Percentiles rank a stretch among this genome's conserved stretches.
Conservation (phyloP, 768 basidiomycete genomes). For the Astraeus odoratus region DNA sequence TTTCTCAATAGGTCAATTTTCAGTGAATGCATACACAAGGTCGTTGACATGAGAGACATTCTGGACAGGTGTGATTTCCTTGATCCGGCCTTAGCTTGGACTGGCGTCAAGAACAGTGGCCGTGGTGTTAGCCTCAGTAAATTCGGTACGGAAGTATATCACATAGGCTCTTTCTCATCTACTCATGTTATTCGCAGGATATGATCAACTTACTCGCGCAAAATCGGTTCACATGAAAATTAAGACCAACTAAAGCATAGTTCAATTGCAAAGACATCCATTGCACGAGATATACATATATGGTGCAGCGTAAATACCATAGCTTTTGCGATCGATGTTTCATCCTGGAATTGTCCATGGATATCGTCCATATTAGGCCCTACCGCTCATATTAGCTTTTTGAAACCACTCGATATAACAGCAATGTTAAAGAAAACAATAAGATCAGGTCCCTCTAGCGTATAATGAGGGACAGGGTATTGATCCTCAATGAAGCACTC, state of each 20-base stretch:
- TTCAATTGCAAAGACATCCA: neutral
- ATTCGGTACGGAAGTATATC: conserved; percentile 53
- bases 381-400: neutral
- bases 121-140: conserved; percentile 86
- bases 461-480: conserved; percentile 27
- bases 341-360: no score
- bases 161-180: neutral
- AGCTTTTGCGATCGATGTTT: no score
- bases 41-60: neutral
- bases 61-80: conserved; percentile 68
- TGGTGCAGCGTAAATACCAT: no score
- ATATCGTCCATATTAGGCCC: neutral
- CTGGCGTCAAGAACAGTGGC: conserved; percentile 90
- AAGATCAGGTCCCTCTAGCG: conserved; percentile 29
- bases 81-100: conserved; percentile 93
- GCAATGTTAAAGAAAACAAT: neutral
- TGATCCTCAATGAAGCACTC: conserved; percentile 29
- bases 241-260: conserved; percentile 36
- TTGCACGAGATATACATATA: neutral
- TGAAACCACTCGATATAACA: neutral
- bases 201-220: conserved; percentile 76
- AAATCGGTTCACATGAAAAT: conserved; percentile 84
- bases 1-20: conserved; percentile 71
- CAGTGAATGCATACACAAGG: neutral
- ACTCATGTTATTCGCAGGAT: conserved; percentile 43